Percentiles rank a stretch among this genome's conserved stretches.
These are phyloP conservation scores for Orobanche coerulescens DNA, from an alignment of 257 asterid genomes.

Conservation along the genomic window DNA sequence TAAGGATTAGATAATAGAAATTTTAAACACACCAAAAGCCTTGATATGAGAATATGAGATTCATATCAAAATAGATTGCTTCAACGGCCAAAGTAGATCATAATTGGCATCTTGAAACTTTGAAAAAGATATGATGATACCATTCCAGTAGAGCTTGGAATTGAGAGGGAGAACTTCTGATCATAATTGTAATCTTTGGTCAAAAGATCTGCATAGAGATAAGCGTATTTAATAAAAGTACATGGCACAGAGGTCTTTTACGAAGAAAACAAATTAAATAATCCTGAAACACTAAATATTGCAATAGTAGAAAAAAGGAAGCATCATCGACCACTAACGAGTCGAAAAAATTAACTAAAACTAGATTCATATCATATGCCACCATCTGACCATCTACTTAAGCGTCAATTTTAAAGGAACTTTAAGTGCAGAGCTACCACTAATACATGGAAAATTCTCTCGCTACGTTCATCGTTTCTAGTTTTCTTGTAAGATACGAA, in stretches of 20 bases:
- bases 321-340: background rate
- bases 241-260: background rate
- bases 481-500: background rate
- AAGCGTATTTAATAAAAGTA: conserved; percentile 2
- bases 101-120: conserved; percentile 11
- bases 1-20: background rate
- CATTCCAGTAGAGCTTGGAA: conserved; percentile 77
- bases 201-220: conserved; percentile 57
- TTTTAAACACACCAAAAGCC: background rate
- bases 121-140: conserved; percentile 30
- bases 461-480: background rate
- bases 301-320: background rate
- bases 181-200: conserved; percentile 77
- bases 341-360: background rate
- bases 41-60: background rate
- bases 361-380: background rate
- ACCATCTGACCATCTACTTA: conserved; percentile 2
- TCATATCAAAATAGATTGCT: conserved; percentile 3
- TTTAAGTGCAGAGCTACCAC: background rate
- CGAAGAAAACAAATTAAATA: conserved; percentile 5
- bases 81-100: conserved; percentile 10
- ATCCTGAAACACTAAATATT: background rate
- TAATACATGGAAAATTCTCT: background rate
- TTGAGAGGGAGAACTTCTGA: conserved; percentile 63
- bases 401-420: background rate